Conservation (phyloP, 306 rosid genomes). For the Mimosa bimucronata region DNA sequence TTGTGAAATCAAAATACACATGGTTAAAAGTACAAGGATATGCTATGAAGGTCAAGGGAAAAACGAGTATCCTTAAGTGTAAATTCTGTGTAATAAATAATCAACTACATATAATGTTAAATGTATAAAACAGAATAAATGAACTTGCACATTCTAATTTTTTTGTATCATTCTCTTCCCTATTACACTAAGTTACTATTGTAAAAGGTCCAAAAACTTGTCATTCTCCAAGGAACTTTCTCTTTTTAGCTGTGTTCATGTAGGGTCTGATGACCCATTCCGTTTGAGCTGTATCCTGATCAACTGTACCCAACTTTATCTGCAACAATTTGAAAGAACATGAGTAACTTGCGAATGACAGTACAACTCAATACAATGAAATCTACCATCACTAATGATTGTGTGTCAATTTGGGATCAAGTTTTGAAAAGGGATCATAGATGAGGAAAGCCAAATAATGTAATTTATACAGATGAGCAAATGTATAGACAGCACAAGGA, state of each 20-base stretch:
- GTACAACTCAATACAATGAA: neutral
- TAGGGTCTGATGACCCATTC: conserved; percentile 86
- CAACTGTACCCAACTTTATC: conserved; percentile 86
- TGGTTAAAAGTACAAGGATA: neutral
- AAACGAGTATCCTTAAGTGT: neutral
- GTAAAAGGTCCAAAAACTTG: neutral
- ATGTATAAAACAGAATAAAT: no score
- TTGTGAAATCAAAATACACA: neutral
- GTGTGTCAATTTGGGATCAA: neutral
- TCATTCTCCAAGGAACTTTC: conserved; percentile 66
- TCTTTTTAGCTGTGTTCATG: conserved; percentile 77
- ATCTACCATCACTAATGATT: neutral
- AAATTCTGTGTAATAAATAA: neutral
- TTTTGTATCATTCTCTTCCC: neutral
- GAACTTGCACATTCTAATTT: neutral
- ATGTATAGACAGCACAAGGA: neutral
- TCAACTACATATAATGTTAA: neutral
- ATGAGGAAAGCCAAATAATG: conserved; percentile 1
- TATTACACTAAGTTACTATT: neutral
- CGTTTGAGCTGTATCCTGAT: conserved; percentile 75
- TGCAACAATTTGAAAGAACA: conserved; percentile 36
- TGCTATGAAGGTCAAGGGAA: neutral
- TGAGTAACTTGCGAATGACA: conserved; percentile 1
- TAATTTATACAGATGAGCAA: neutral
- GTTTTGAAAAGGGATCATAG: neutral